Conservation (phyloP, 371 early-diverging fungal genomes). For the Batrachochytrium dendrobatidis region DNA sequence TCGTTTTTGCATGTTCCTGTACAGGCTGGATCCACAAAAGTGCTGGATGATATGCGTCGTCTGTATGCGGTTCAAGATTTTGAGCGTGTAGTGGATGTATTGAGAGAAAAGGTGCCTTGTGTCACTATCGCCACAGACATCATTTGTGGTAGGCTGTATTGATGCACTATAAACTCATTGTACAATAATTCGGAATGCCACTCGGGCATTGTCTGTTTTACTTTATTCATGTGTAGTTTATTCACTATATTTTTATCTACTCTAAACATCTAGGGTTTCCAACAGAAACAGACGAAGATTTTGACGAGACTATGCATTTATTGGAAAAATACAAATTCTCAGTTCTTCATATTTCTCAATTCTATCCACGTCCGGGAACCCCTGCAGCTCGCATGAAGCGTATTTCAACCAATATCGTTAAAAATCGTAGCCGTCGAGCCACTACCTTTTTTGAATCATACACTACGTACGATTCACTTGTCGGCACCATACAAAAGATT, state of each 20-base stretch:
- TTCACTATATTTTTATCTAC: conserved; percentile 3
- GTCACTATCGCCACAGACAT: conserved; percentile 45
- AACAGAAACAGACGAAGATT: conserved; percentile 43
- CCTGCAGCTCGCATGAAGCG: conserved; percentile 42
- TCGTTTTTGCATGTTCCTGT: conserved; percentile 48
- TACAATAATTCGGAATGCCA: too few species aligned
- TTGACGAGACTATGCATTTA: conserved; percentile 33
- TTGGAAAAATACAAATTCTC: conserved; percentile 29
- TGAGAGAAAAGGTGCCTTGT: conserved; percentile 20
- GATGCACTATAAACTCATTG: too few species aligned
- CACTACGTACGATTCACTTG: conserved; percentile 17
- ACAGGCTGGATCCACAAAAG: conserved; percentile 35
- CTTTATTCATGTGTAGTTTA: conserved; percentile 2
- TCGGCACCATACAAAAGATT: conserved; percentile 18
- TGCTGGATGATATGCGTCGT: conserved; percentile 42
- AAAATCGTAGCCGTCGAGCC: conserved; percentile 29
- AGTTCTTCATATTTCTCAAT: conserved; percentile 48
- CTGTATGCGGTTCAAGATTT: conserved; percentile 42
- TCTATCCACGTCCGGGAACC: conserved; percentile 49
- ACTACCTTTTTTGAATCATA: conserved; percentile 40
- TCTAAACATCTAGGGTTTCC: conserved; percentile 32
- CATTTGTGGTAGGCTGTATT: conserved; percentile 38
- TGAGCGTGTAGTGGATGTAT: conserved; percentile 22
- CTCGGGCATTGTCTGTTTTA: too few species aligned
- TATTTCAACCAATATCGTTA: conserved; percentile 31